A percentile compares a stretch with the other conserved stretches of the same genome.
These are phyloP conservation scores for Alisma plantagoaquatica DNA, from an alignment of 106 monocot genomes.

Conservation along the genomic window DNA sequence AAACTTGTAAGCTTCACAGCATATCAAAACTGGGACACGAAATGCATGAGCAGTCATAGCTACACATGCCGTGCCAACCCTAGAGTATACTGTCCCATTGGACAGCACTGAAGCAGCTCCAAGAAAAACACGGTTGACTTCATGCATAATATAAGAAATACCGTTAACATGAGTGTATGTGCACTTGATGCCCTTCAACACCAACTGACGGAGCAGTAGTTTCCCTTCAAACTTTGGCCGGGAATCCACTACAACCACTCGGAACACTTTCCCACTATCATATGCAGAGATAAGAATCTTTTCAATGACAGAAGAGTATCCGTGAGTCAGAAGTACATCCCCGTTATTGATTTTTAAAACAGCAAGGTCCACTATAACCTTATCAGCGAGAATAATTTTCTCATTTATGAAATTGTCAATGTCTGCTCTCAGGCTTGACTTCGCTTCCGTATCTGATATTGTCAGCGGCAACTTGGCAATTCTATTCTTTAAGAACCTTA, in stretches of 20 bases:
- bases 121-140: constrained; percentile 74
- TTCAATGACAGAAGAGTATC: constrained; percentile 68
- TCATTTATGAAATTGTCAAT: constrained; percentile 80
- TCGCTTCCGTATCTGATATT: constrained; percentile 61
- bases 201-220: constrained; percentile 45
- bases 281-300: constrained; percentile 61
- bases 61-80: too few relatives aligned
- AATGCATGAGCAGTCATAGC: too few relatives aligned
- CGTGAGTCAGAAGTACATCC: constrained; percentile 76
- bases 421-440: constrained; percentile 55
- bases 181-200: constrained; percentile 58
- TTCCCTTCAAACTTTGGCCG: constrained; percentile 85
- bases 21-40: too few relatives aligned
- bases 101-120: constrained; percentile 76
- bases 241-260: constrained; percentile 73
- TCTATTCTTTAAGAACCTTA: constrained; percentile 66
- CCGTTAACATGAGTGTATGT: constrained; percentile 86
- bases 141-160: constrained; percentile 86
- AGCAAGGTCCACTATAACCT: constrained; percentile 68
- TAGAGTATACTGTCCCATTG: constrained; percentile 83
- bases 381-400: constrained; percentile 77
- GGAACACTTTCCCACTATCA: constrained; percentile 58
- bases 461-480: constrained; percentile 51
- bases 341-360: constrained; percentile 70
- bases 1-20: too few relatives aligned